phyloP scores from a whole-genome alignment of 1,284 basidiomycete genomes.

The Cryptococcus amylolentus region DNA sequence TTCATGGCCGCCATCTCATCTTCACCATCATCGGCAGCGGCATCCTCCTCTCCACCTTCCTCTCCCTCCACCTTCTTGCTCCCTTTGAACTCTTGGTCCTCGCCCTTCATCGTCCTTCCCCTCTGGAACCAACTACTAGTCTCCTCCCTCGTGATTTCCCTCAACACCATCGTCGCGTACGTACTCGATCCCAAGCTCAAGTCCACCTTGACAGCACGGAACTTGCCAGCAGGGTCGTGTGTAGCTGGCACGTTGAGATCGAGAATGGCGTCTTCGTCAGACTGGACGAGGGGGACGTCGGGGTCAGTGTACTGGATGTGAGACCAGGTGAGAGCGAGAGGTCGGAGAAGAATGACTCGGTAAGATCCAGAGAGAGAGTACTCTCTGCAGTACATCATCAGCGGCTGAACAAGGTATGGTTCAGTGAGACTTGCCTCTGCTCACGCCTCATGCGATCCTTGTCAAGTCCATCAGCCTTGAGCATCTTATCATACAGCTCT shows the following conservation, averaged over 20 bases:
- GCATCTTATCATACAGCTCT: constrained; percentile 74
- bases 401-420: neutral
- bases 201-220: constrained; percentile 76
- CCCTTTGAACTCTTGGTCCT: constrained; percentile 61
- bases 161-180: constrained; percentile 92
- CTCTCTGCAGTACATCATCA: constrained; percentile 57
- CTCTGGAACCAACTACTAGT: constrained; percentile 85
- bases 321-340: constrained; percentile 73
- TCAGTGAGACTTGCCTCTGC: constrained; percentile 63
- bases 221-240: constrained; percentile 60
- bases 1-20: constrained; percentile 2
- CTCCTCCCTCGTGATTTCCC: constrained; percentile 88
- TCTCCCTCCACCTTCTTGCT: constrained; percentile 10
- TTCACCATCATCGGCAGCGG: neutral
- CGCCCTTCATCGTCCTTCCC: constrained; percentile 69
- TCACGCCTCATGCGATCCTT: constrained; percentile 79
- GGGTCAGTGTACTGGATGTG: constrained; percentile 88
- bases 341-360: constrained; percentile 81
- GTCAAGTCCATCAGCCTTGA: constrained; percentile 80
- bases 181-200: constrained; percentile 78
- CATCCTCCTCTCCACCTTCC: constrained; percentile 2
- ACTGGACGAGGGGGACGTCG: constrained; percentile 81
- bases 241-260: constrained; percentile 67
- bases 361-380: constrained; percentile 91
- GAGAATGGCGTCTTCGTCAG: constrained; percentile 89